Percentiles rank a stretch among this genome's conserved stretches.
These are phyloP conservation scores for Globisporangium yorkense DNA, from an alignment of 352 stramenopile species.

Conservation along the genomic window DNA sequence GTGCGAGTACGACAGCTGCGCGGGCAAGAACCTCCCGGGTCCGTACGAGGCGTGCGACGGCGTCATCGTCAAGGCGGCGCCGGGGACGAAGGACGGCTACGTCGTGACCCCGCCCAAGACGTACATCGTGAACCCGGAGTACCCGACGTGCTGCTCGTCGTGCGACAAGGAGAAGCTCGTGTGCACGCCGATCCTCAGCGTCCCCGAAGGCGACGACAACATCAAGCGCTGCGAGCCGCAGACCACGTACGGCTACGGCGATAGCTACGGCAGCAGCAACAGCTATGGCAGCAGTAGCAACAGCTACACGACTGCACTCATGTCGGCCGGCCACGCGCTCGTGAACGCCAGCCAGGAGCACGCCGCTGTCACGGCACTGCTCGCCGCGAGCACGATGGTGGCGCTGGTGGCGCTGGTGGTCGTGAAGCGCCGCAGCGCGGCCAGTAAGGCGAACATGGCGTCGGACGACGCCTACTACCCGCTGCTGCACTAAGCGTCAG, in stretches of 20 bases:
- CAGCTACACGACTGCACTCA: constrained; percentile 13
- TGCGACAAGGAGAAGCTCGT: constrained; percentile 21
- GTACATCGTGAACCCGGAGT: constrained; percentile 19
- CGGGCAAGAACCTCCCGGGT: constrained; percentile 20
- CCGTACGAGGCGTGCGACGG: constrained; percentile 49
- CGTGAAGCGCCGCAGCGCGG: constrained; percentile 26
- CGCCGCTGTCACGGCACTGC: constrained; percentile 20
- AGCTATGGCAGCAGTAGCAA: constrained; percentile 10
- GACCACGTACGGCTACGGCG: constrained; percentile 12
- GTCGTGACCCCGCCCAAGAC: constrained; percentile 9
- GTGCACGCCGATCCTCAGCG: constrained; percentile 38
- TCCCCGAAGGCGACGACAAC: constrained; percentile 31
- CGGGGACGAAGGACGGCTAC: neutral
- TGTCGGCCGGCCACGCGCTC: constrained; percentile 16
- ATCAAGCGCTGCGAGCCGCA: constrained; percentile 48
- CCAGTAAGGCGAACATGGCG: constrained; percentile 12
- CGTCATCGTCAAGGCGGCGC: constrained; percentile 21
- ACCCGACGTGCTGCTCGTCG: constrained; percentile 36
- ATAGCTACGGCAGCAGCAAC: constrained; percentile 15
- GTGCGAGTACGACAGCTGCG: constrained; percentile 36
- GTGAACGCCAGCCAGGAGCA: constrained; percentile 23
- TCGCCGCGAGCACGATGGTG: constrained; percentile 34
- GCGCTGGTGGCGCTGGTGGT: constrained; percentile 49
- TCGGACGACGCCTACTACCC: constrained; percentile 56
- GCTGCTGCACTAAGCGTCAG: constrained; percentile 33